Base-by-base conservation (phyloP, 768 basidiomycete species). In the Rhizopogon vesiculosus region DNA sequence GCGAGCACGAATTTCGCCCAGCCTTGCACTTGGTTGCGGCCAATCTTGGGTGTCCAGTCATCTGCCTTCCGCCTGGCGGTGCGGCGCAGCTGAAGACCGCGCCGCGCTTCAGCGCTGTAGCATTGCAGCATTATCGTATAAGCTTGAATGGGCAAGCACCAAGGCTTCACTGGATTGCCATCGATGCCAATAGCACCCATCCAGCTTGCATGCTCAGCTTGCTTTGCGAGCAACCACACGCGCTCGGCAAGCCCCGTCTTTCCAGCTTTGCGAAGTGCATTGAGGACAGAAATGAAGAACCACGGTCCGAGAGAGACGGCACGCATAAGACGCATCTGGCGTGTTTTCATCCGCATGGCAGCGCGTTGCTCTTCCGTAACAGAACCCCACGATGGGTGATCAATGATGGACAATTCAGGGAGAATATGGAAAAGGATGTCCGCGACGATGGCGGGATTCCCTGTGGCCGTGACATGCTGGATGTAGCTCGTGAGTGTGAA, bases 91-190 rank as follows among this genome's bases (percentile, higher is more conserved):
- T 57, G 45, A 43, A 60, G 55, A 45, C 56, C 68, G 59, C 65
- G 66, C 43, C 63, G 66, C n/a, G 75, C 76, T 64, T 81, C 78
- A 3, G 65, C 61, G 1, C 72, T 77, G 58, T 87, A 90, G 33
- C 80, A 72, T 45, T 83, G 76, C 54, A 93, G 65, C 83, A 91
- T 89, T 48, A 80, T 70, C 2, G 87, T 91, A 65, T 89, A 92
- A 1, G 86, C 83, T 8, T 84, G 75, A 2, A 84, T 69, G 7
- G 84, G 81, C 18, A 92, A 69, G 52, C 75, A 74, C 90, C 90
- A 93, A 0, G 86, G 82, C 44, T 71, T 54, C 29, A 50, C 54
- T 19, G 58, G 44, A 22, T 69, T 58, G 16, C 61, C 61, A 15
- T 65, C 58, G 8, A 61, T 59, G 18, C 60, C 56, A 10, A 53